A percentile compares a stretch with the other conserved stretches of the same genome.
Conservation (phyloP, 208 protist species). For the Porcisia hertigi region DNA sequence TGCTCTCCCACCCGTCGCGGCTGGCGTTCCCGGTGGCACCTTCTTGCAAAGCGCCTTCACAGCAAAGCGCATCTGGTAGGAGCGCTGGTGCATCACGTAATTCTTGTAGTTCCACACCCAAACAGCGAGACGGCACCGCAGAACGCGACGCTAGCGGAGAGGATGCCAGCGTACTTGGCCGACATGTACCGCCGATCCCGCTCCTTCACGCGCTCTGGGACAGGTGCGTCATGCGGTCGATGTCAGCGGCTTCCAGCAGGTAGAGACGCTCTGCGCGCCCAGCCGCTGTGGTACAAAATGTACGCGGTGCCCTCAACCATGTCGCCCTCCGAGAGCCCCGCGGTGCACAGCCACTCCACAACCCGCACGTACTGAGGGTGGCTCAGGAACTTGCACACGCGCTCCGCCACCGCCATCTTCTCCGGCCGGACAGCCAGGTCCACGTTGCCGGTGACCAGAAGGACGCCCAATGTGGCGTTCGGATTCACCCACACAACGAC, state of each 20-base stretch:
- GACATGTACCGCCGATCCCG: constrained; percentile 81
- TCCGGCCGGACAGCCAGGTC: too few relatives aligned
- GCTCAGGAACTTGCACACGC: too few relatives aligned
- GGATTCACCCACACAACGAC: too few relatives aligned
- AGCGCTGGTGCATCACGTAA: constrained; percentile 81
- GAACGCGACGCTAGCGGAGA: constrained; percentile 83
- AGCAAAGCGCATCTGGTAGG: constrained; percentile 72
- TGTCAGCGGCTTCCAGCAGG: constrained; percentile 74
- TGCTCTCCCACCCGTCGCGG: neutral
- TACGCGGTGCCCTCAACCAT: constrained; percentile 68
- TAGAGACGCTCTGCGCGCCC: constrained; percentile 84
- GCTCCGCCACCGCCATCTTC: too few relatives aligned
- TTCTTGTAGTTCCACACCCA: constrained; percentile 91
- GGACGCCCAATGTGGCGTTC: too few relatives aligned
- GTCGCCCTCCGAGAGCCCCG: constrained; percentile 55
- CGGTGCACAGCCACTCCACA: constrained; percentile 79
- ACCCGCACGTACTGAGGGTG: too few relatives aligned
- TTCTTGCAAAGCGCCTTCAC: constrained; percentile 46
- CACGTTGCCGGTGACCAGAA: too few relatives aligned
- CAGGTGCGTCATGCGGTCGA: constrained; percentile 69
- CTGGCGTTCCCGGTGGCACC: constrained; percentile 12
- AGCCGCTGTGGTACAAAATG: constrained; percentile 81
- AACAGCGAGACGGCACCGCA: constrained; percentile 84
- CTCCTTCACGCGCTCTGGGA: constrained; percentile 82
- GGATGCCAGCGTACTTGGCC: constrained; percentile 86